phyloP scores from a whole-genome alignment of 75 land plant species.

The Sequoiadendron giganteum region DNA sequence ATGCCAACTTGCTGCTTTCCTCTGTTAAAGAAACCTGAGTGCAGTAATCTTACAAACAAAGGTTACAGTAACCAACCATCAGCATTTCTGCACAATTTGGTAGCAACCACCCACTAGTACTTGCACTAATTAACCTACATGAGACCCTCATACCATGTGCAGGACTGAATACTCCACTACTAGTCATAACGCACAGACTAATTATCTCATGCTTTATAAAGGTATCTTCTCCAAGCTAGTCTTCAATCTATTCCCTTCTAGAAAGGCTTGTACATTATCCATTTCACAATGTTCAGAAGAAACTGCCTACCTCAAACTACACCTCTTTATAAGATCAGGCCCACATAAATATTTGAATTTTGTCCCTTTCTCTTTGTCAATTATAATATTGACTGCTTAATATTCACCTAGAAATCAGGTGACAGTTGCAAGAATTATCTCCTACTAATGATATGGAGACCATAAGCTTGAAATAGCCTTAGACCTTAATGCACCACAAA shows the following conservation, averaged over 20 bases:
- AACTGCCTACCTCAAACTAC: not conserved
- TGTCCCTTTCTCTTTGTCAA: no score
- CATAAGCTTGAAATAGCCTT: not conserved
- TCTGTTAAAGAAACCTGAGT: not conserved
- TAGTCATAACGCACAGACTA: not conserved
- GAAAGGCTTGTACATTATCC: not conserved
- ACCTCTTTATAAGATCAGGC: not conserved
- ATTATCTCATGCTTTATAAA: not conserved
- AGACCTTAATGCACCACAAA: not conserved
- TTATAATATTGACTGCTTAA: not conserved
- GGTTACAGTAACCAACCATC: not conserved
- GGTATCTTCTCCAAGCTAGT: not conserved
- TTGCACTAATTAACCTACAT: no score
- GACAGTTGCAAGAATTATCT: not conserved
- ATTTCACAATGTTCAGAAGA: not conserved
- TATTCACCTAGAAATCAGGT: not conserved
- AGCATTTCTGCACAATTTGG: no score
- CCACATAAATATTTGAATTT: not conserved
- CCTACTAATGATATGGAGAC: not conserved
- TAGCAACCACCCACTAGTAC: not conserved
- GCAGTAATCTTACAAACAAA: not conserved
- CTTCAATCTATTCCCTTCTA: not conserved
- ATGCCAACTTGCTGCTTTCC: not conserved
- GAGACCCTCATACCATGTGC: not conserved
- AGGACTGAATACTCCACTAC: not conserved